Base-by-base conservation (phyloP, 2,329 filamentous ascomycete species). In the Xylaria sp. region DNA sequence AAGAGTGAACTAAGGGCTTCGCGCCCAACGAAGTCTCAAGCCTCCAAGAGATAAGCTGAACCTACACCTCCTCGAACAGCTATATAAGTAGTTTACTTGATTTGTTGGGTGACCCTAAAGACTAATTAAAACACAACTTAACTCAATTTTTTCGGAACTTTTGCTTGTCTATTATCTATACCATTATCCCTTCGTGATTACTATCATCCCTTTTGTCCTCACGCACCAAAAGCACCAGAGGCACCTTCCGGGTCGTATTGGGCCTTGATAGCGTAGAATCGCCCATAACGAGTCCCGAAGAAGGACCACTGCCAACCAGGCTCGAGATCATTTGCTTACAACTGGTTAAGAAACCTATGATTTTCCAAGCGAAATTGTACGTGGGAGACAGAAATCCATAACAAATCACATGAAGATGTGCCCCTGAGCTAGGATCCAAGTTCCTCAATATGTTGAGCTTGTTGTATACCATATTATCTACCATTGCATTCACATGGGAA, bases 331-430 rank as follows among this genome's bases (percentile, higher is more conserved):
- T 57, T 41, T 23, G 55, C 55, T 37, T 57, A 41, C 13, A 23
- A 10, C n/a, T 25, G 44, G 55, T 57, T 57, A 44, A 23, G 12
- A 1, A 18, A 44, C 18, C 10, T 18, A 20, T 39, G 32, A 9
- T 10, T 37, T 56, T 9, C 39, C 13, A 44, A 44, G 37, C 55
- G 18, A 39, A 13, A 18, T 25, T 4, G 34, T 25, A 23, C 12
- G 9, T 41, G 23, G 34, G 10, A 25, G n/a, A 44, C 20, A 25
- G 18, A 54, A 54, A 12, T 20, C 37, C 4, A 1, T 23, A 3
- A 57, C 55, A 12, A 44, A 57, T 37, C 37, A 44, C 55, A 41
- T 57, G 44, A 15, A 28, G 37, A 57, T 57, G 44, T 9, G 37
- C 55, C 10, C 55, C 55, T 13, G 55, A 44, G 25, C 12, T 18